Conservation (phyloP, 306 rosid species). For the Rosa multiflora region DNA sequence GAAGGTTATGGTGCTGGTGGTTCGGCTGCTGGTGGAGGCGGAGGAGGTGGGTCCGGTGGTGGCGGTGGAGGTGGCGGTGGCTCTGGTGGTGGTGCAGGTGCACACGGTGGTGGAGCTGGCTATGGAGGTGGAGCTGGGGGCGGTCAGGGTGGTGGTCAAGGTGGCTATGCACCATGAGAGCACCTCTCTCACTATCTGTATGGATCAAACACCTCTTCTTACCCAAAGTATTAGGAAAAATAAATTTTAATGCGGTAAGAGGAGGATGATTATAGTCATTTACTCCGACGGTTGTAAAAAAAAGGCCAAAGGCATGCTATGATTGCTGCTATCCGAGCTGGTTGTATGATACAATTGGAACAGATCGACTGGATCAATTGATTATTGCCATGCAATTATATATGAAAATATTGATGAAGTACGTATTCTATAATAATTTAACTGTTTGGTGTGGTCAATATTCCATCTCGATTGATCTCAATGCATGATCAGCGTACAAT, state of each 20-base stretch:
- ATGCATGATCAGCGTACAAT: not conserved
- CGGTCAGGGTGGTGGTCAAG: slow-evolving; percentile 55
- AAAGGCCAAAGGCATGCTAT: not conserved
- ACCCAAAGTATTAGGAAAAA: not conserved
- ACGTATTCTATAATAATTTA: not conserved
- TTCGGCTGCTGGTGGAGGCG: slow-evolving; percentile 21
- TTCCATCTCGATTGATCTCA: not conserved
- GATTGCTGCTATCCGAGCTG: not conserved
- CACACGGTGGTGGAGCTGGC: slow-evolving; percentile 21
- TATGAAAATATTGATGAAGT: not conserved
- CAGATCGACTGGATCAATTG: not conserved
- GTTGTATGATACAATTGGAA: not conserved
- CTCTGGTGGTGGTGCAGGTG: slow-evolving; percentile 24
- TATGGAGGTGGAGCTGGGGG: slow-evolving; percentile 43
- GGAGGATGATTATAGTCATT: not conserved
- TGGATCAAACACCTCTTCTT: not conserved
- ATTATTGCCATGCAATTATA: not conserved
- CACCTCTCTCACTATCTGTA: not conserved
- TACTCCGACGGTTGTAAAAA: not conserved
- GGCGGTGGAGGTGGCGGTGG: slow-evolving; percentile 17
- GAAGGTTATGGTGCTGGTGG: slow-evolving; percentile 20
- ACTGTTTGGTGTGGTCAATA: not conserved
- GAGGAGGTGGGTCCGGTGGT: slow-evolving; percentile 25
- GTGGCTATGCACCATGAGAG: slow-evolving; percentile 57
- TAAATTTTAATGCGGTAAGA: slow-evolving; percentile 6